Evolutionary conservation across 148 eudicot genomes (phyloP), one percentile per base, ranked within the genome.

Genomic region (Fagopyrum tataricum): DNA sequence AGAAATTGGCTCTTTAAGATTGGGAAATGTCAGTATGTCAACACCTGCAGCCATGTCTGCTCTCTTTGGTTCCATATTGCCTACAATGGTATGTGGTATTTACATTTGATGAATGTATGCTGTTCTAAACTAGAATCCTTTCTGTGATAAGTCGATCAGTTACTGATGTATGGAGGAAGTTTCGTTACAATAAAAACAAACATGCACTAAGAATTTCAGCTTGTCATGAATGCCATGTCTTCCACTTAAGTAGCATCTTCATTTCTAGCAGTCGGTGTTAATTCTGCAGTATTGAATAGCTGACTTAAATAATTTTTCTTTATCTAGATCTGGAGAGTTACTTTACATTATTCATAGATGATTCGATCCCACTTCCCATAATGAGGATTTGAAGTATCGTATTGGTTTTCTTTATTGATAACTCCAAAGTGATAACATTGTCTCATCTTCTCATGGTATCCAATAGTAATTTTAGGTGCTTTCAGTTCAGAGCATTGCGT

Each of bases 1-100:
- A 67, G 93, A 94, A 84, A 69, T 89, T 81, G 98, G 98, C 56
- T 71, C 90, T 59, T 71, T 95, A 53, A 80, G 78, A 18, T 94
- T 87, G 89, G 90, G 80, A 76, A 90, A 83, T 77, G 75, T 66
- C 70, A 85, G 85, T 53, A 56, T 82, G 74, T 87, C 92, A 58
- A 72, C 80, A 73, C 82, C 81, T 44, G 88, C 85, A 73, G 85
- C 75, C 44, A 73, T 88, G 31, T 79, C 87, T 52, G 89, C 76
- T 62, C 82, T 90, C 51, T 90, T 91, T 79, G 73, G 72, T 79
- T 76, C 89, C 75, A 68, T 79, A 52, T 68, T 87, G 84, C 98
- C 98, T 31, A 88, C 88, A 41, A 81, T 87, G 79, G 98, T 95
- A 84, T 76, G 95, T 74, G 44, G 18, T 41, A 62, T 74, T 47